These are phyloP conservation scores for Lipomyces chichibuensis DNA, from an alignment of 805 yeast genomes.

Conservation along the genomic window DNA sequence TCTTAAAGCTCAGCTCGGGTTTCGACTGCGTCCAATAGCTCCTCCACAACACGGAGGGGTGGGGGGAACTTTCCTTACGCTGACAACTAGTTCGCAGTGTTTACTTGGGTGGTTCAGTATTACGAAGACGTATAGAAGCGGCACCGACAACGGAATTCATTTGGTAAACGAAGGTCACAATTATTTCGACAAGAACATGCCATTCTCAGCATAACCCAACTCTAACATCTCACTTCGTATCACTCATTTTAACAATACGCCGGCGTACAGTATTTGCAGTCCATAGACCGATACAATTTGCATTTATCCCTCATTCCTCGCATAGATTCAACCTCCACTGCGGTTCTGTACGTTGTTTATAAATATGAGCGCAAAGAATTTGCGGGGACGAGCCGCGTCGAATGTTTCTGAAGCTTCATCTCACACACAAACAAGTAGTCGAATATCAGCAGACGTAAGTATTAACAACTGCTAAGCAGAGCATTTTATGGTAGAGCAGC, in stretches of 20 bases:
- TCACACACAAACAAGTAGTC: conserved; percentile 15
- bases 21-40: not conserved
- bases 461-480: not conserved
- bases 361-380: not conserved
- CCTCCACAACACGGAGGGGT: no score
- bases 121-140: not conserved
- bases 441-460: conserved; percentile 21
- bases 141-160: not conserved
- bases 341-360: not conserved
- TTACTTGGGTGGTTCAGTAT: not conserved
- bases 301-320: not conserved
- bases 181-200: not conserved
- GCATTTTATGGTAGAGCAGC: not conserved
- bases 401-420: conserved; percentile 18
- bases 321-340: not conserved
- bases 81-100: not conserved
- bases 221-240: not conserved
- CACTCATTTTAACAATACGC: not conserved
- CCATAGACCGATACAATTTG: not conserved
- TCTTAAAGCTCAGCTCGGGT: not conserved
- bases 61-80: not conserved
- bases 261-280: not conserved
- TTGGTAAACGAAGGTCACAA: not conserved
- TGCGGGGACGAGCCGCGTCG: conserved; percentile 18
- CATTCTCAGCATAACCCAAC: not conserved